A percentile compares a stretch with the other conserved stretches of the same genome.
phyloP scores from a whole-genome alignment of 2,329 filamentous ascomycete genomes.

The Penicillium sp. region DNA sequence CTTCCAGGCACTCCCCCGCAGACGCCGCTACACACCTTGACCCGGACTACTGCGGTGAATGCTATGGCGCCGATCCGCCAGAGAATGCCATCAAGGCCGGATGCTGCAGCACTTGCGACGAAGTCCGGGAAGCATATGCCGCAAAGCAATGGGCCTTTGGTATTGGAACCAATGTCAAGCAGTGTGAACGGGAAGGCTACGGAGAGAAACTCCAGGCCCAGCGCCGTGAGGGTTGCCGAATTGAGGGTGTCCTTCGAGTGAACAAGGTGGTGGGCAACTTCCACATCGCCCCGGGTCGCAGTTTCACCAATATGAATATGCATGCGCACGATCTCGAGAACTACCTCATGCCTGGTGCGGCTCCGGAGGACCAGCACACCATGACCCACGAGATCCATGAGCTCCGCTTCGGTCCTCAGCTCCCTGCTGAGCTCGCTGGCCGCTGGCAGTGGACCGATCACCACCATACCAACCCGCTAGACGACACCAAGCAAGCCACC shows the following conservation, averaged over 20 bases:
- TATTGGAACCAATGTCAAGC: conserved; percentile 85
- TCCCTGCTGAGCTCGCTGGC: conserved; percentile 68
- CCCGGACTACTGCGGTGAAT: conserved; percentile 88
- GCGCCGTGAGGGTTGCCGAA: conserved; percentile 86
- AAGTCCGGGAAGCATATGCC: conserved; percentile 93
- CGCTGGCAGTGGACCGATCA: conserved; percentile 77
- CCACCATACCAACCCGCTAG: conserved; percentile 82
- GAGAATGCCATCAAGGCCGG: conserved; percentile 70
- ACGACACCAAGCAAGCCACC: conserved; percentile 73
- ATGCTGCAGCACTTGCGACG: conserved; percentile 96
- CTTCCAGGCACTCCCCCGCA: conserved; percentile 62
- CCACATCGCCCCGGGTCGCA: conserved; percentile 93
- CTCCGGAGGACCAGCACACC: conserved; percentile 69
- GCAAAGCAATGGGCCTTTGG: conserved; percentile 90
- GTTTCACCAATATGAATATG: conserved; percentile 94
- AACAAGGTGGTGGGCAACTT: conserved; percentile 99
- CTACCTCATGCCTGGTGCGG: conserved; percentile 69
- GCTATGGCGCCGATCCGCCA: conserved; percentile 81
- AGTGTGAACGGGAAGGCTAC: conserved; percentile 94
- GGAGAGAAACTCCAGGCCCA: conserved; percentile 82
- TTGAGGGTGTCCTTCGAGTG: conserved; percentile 86
- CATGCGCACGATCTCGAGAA: conserved; percentile 97
- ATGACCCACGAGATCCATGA: conserved; percentile 88
- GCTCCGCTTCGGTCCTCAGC: conserved; percentile 86
- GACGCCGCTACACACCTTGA: conserved; percentile 75